Percentiles rank a stretch among this genome's conserved stretches.
phyloP scores from a whole-genome alignment of 2,329 filamentous ascomycete genomes.

The Immersiporthe knoxdaviesiana region DNA sequence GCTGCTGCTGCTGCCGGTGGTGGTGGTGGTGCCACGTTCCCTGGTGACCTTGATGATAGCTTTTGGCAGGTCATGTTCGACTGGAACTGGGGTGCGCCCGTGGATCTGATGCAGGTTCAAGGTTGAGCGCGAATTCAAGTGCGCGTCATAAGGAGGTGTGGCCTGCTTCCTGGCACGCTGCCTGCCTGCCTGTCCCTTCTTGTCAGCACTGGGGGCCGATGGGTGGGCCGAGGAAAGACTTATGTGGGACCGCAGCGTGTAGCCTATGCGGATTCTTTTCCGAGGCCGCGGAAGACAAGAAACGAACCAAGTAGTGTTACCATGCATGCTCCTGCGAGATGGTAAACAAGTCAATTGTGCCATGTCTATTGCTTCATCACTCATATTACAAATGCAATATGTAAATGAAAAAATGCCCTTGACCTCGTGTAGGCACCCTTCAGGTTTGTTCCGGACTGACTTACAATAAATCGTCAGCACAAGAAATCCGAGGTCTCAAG shows the following conservation, averaged over 20 bases:
- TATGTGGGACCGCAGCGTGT: not conserved
- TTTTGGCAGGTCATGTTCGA: conserved; percentile 30
- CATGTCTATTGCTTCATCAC: no score
- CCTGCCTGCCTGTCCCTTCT: not conserved
- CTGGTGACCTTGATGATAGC: conserved; percentile 25
- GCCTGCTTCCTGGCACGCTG: not conserved
- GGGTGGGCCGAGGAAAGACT: no score
- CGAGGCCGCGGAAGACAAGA: not conserved
- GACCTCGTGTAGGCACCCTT: no score
- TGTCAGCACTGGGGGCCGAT: conserved; percentile 6
- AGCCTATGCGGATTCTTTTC: not conserved
- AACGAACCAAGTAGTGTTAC: no score
- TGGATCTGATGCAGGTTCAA: conserved; percentile 22
- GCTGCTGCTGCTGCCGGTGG: no score
- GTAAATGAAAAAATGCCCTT: no score
- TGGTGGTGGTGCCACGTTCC: conserved; percentile 11
- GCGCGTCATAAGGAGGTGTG: not conserved
- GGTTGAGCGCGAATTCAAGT: not conserved
- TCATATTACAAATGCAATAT: no score
- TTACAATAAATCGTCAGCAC: no score
- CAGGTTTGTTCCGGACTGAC: no score
- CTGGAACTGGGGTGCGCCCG: conserved; percentile 13
- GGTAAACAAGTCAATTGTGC: not conserved
- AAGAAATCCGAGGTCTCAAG: no score
- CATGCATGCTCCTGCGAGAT: not conserved